phyloP scores from a whole-genome alignment of 192 early-diverging fungal species.

The Podochytrium sp. region DNA sequence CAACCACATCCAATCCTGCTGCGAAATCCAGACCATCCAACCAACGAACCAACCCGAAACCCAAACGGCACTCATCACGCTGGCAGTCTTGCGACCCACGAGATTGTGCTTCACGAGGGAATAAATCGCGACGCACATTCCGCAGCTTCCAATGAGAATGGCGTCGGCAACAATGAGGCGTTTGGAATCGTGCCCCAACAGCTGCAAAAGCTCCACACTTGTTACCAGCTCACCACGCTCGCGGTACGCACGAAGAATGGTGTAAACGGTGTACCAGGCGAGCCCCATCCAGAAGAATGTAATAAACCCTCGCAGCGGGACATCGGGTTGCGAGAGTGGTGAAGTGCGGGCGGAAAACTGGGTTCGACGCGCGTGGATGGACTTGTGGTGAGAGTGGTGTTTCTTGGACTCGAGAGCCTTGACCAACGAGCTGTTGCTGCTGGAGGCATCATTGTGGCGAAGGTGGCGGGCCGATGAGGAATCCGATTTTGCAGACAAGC shows the following conservation, averaged over 20 bases:
- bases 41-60: constrained; percentile 47
- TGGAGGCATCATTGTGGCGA: too few relatives aligned
- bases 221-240: constrained; percentile 59
- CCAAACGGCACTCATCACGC: constrained; percentile 59
- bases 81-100: constrained; percentile 47
- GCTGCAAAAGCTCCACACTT: constrained; percentile 45
- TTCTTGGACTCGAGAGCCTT: neutral
- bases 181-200: constrained; percentile 64
- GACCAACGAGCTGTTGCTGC: too few relatives aligned
- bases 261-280: constrained; percentile 68
- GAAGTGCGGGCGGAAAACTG: neutral
- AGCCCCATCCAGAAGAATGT: constrained; percentile 85
- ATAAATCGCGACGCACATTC: constrained; percentile 64
- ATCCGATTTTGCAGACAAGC: too few relatives aligned
- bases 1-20: constrained; percentile 85
- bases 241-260: constrained; percentile 60
- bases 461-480: too few relatives aligned
- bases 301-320: constrained; percentile 72
- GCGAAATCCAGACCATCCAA: constrained; percentile 35
- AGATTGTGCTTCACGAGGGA: constrained; percentile 56
- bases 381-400: neutral
- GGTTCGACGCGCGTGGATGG: neutral
- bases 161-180: constrained; percentile 77
- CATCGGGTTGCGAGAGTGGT: constrained; percentile 11
- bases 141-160: constrained; percentile 67